Conservation (phyloP, 768 basidiomycete species). For the Naganishia vaughanmartiniae region DNA sequence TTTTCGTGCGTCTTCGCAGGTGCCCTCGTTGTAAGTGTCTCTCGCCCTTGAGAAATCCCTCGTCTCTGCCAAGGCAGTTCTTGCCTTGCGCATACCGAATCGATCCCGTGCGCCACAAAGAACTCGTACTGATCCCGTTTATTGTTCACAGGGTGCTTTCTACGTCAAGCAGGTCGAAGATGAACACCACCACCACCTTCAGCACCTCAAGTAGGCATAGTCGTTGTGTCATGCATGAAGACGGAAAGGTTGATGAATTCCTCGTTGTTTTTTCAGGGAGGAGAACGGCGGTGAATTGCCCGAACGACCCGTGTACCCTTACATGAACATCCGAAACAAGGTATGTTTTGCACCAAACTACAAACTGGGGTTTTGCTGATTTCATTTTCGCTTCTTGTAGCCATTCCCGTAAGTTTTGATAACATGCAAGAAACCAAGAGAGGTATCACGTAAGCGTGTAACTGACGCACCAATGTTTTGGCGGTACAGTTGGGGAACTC, state of each 20-base stretch:
- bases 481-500: slow-evolving; percentile 30
- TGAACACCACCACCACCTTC: slow-evolving; percentile 47
- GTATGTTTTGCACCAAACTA: slow-evolving; percentile 32
- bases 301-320: slow-evolving; percentile 49
- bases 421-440: background rate
- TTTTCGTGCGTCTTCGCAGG: slow-evolving; percentile 5
- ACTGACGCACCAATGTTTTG: background rate
- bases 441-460: background rate
- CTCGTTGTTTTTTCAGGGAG: slow-evolving; percentile 25
- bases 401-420: slow-evolving; percentile 31
- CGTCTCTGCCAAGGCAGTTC: background rate
- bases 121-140: background rate
- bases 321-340: slow-evolving; percentile 53
- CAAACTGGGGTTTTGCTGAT: background rate
- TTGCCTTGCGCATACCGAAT: background rate
- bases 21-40: slow-evolving; percentile 36
- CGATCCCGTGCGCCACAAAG: background rate
- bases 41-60: background rate
- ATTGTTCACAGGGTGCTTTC: slow-evolving; percentile 32
- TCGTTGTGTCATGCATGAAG: background rate
- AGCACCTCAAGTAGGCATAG: slow-evolving; percentile 43
- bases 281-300: slow-evolving; percentile 45
- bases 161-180: slow-evolving; percentile 50
- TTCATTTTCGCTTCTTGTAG: background rate
- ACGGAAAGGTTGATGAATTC: background rate